Evolutionary conservation across 163 green algal genomes (phyloP), one percentile per base, ranked within the genome.

Genomic region (Chlamydomonas reinhardtii): DNA sequence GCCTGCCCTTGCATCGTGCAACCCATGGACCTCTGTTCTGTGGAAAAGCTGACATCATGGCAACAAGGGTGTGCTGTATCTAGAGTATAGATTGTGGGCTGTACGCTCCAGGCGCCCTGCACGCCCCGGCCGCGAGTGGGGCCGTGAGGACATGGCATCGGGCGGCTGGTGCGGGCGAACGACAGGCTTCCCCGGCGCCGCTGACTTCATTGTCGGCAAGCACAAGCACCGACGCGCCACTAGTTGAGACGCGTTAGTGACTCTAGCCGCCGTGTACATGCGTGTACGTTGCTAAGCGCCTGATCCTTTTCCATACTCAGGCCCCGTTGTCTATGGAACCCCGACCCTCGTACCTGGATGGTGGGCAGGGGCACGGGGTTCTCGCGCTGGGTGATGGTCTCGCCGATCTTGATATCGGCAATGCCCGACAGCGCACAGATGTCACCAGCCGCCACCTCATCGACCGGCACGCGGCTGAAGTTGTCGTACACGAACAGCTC

Each of bases 401-500:
- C 97, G 31, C 98, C 98, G 84, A 99, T 99, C 86, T 92, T 89
- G 74, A 95, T 92, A 71, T 95, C 92, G n/a, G 80, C 34, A 62
- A 96, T 92, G 59, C 94, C 94, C 9, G 82, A 89, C 22, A 96
- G 43, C 0, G 94, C 94, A 34, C 89, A 93, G 76, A 96, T 96
- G 87, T 96, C 94, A n/a, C 94, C 94, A 0, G 91, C 89, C 64
- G 92, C 70, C 79, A 85, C 79, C 76, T 94, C 86, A 0, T 98
- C 97, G 15, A 95, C 93, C 0, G 81, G 52, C n/a, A 94, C 91
- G n/a, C 95, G 91, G 27, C 82, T 86, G 91, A 99, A 99, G 93
- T 99, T 98, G 88, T 98, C 93, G 90, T 99, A 99, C 73, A 99
- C 96, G 94, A 99, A 99, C 76, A 99, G 89, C 92, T 99, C 98